Base-by-base conservation (phyloP, 441 rosid species). In the Lepidium campestre region DNA sequence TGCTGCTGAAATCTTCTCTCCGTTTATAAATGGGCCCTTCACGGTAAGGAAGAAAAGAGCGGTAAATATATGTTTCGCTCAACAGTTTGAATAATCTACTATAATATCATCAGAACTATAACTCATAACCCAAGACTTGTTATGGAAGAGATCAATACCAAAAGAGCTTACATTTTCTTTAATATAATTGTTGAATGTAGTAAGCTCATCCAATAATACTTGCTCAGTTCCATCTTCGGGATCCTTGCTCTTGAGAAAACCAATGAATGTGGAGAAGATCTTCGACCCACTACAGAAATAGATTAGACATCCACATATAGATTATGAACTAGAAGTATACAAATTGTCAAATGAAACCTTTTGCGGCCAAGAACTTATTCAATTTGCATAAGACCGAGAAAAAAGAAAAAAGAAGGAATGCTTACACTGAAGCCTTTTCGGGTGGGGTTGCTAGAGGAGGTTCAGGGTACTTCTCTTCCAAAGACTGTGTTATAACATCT, bases 191-290 rank as follows among this genome's bases (percentile, higher is more conserved):
- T 93, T 81, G 72, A 93, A 79, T 47, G 85, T 75, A 69, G 74
- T 76, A 47, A 89, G 84, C 78, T 91, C 99, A 58, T 79, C 71
- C 13, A 87, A 81, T 25, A 93, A 80, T 62, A 83, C 85, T 74
- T 86, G 84, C 77, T 89, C 88, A 9, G 92, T 86, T 75, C 95
- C 99, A 80, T 91, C 92, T 64, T 23, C 71, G 20, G 88, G 62
- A 68, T 90, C 95, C 81, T 90, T 89, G 85, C 97, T 90, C 80
- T 88, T 90, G 29, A 93, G 91, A 62, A 89, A 90, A 69, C 91
- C 97, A 34, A 93, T 82, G 76, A 90, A 93, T 8, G 93, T 80
- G 68, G 98, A 90, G 83, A 90, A 88, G 32, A 90, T 85, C 75
- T 90, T 93, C 3, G 85, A 90, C 46, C 98, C 95, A 25, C 97